phyloP scores from a whole-genome alignment of 768 basidiomycete genomes.

The Lentinula detonsa region DNA sequence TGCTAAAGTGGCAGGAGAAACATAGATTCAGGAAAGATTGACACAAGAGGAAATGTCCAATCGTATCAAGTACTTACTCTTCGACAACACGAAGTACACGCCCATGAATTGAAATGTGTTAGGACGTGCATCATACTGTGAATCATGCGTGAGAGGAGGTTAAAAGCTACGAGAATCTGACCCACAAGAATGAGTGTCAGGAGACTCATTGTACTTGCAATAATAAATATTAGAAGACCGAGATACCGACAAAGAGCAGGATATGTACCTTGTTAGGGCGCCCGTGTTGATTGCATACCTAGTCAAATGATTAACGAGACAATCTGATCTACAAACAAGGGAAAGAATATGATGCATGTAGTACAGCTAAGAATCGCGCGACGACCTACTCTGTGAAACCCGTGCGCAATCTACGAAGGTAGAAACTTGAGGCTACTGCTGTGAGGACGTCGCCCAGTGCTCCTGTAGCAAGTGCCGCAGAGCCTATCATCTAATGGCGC shows the following conservation, averaged over 20 bases:
- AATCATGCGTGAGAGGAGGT: background rate
- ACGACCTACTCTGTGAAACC: conserved; percentile 39
- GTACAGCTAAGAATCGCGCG: too few relatives aligned
- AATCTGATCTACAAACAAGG: conserved; percentile 34
- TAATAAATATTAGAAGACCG: background rate
- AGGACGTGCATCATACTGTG: background rate
- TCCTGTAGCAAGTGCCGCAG: conserved; percentile 44
- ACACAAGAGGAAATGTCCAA: background rate
- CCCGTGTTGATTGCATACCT: conserved; percentile 65
- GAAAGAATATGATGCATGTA: too few relatives aligned
- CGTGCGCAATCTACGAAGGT: conserved; percentile 50
- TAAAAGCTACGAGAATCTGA: background rate
- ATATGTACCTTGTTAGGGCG: conserved; percentile 47
- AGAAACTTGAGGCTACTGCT: conserved; percentile 50
- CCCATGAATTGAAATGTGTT: background rate
- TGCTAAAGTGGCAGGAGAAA: background rate
- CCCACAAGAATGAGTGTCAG: background rate
- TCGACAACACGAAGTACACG: background rate
- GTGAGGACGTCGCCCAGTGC: conserved; percentile 55
- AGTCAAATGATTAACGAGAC: conserved; percentile 50
- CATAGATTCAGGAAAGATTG: background rate
- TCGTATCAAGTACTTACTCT: background rate
- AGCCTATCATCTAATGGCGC: conserved; percentile 37
- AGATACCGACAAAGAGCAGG: background rate
- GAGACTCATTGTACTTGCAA: background rate